Conservation (phyloP, 1,284 basidiomycete species). For the Irpex lacteus region DNA sequence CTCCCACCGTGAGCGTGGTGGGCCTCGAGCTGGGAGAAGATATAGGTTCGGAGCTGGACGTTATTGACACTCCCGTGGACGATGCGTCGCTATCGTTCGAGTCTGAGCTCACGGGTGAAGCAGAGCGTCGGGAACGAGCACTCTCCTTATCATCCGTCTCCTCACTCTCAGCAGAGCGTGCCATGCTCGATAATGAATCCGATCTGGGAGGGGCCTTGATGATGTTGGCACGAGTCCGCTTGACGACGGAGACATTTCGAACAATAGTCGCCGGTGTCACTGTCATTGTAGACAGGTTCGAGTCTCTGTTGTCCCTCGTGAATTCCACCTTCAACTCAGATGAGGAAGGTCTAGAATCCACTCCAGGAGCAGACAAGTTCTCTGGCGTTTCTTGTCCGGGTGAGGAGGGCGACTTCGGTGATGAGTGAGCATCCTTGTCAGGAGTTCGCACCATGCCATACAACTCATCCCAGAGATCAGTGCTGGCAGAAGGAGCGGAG, state of each 20-base stretch:
- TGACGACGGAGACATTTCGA: conserved; percentile 24
- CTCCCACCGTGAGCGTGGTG: conserved; percentile 18
- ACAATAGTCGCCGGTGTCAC: conserved; percentile 33
- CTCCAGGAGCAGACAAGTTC: conserved; percentile 5
- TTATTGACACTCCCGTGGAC: conserved; percentile 19
- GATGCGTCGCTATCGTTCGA: conserved; percentile 27
- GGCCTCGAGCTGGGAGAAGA: conserved; percentile 21
- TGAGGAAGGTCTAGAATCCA: conserved; percentile 1
- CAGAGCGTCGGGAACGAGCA: conserved; percentile 16
- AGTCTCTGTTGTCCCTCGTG: conserved; percentile 29
- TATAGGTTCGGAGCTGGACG: conserved; percentile 18
- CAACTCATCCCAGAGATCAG: conserved; percentile 24
- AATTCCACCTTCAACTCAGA: conserved; percentile 19
- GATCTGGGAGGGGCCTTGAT: conserved; percentile 22
- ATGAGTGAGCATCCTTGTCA: neutral
- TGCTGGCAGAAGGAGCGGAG: conserved; percentile 12
- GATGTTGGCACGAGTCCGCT: conserved; percentile 27
- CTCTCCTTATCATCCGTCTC: conserved; percentile 9
- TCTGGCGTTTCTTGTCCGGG: conserved; percentile 1
- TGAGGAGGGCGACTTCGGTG: neutral
- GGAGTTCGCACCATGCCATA: conserved; percentile 21
- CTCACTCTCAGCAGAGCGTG: conserved; percentile 12
- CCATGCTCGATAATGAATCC: conserved; percentile 11
- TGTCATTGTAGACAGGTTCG: conserved; percentile 31
- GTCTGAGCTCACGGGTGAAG: conserved; percentile 26